Base-by-base conservation (phyloP, 2,329 filamentous ascomycete species). In the Xylaria polymorpha region DNA sequence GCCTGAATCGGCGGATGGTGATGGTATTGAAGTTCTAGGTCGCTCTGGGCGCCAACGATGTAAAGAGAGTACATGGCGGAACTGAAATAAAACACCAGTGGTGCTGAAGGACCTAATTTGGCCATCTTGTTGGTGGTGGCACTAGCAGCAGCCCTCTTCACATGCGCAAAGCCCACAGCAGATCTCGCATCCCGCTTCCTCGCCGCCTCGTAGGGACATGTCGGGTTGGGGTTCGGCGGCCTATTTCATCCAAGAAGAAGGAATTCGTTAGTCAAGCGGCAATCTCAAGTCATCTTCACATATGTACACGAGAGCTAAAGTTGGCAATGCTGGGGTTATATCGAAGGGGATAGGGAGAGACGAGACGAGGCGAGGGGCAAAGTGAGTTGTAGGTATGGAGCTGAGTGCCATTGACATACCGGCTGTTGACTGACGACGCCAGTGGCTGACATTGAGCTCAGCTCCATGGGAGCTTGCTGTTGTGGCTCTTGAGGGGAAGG, bases 151-250 rank as follows among this genome's bases (percentile, higher is more conserved):
- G 25, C 74, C 75, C 72, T 84, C 82, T 0, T 84, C 75, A 72
- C 82, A 84, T 60, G 76, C 81, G 75, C 82, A 84, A 68, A 84
- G 80, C 66, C 82, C 82, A 68, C 82, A 84, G 79, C 82, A 84
- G 69, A 83, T 74, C 73, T 83, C 82, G 67, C 82, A 84, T 44
- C 82, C 82, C 43, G 81, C 82, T 69, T 84, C 82, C 71, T 84
- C 82, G 72, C 82, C 82, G 74, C 82, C 82, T 50, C 82, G 80
- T 65, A 84, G 78, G 69, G 74, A 77, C 78, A 84, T 81, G 41
- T 83, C 79, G 64, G 81, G 81, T 68, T 83, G 80, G 61, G 82
- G 82, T 73, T 84, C 81, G 46, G 77, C 69, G 59, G 77, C 46
- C 81, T 82, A 68, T 61, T 61, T 9, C 41, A 50, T 55, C 46